Base-by-base conservation (phyloP, 2,329 filamentous ascomycete genomes). In the Tolypocladium endophyticum region DNA sequence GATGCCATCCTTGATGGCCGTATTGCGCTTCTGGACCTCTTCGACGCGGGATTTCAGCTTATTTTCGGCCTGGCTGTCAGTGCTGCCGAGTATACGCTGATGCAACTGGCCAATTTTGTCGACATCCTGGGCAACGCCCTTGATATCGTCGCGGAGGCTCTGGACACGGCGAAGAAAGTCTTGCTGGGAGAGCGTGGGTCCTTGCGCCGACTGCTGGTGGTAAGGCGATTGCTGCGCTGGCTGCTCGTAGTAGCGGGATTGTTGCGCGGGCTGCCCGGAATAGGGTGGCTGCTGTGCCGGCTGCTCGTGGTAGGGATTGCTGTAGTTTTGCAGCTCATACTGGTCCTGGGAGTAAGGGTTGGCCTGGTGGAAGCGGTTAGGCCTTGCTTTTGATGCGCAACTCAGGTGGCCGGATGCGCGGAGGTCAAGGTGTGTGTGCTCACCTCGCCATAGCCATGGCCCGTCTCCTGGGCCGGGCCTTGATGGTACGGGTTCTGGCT, bases 1-100 rank as follows among this genome's bases (percentile, higher is more conserved):
- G 77, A 93, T 89, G 74, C 89, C 85, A 69, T 90, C 86, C 70
- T 88, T 87, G 78, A 93, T 90, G 64, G 82, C 79, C n/a, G 83
- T 86, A 75, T 89, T 91, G 68, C 87, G 82, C 64, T 86, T 76
- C 71, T 90, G 87, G 6, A 88, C 91, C 66, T 89, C 79, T 54
- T 85, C 78, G 60, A 90, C 82, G 58, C 88, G 79, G 66, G 81
- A 78, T 72, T 92, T 86, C 30, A 90, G 80, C 73, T 85, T 82
- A 56, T 79, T 74, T 58, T 76, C 76, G 56, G 81, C 79, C 43
- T 73, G 70, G 52, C 76, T 74, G 71, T 90, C 87, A 60, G 86
- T 80, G 62, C 86, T 86, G 64, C 82, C 80, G 35, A 92, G 81
- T 30, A 87, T 81, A 69, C 86, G 86, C 77, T 90, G 87, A 74